phyloP scores from a whole-genome alignment of 257 asterid species.

The Przewalskia tangutica region DNA sequence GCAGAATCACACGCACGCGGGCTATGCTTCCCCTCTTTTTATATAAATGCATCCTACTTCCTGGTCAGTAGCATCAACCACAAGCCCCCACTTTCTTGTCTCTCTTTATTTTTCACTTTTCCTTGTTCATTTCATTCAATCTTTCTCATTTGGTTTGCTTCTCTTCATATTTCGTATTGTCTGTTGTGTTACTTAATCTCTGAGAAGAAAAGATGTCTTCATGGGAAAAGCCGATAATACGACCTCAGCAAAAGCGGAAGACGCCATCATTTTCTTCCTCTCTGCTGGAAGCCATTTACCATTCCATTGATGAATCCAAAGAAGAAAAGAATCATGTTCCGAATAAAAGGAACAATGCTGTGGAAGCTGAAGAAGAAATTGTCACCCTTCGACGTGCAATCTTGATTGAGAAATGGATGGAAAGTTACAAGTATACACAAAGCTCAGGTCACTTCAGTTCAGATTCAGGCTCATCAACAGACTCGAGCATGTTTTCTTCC shows the following conservation, averaged over 20 bases:
- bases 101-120: neutral
- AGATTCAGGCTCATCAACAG: constrained; percentile 50
- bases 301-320: constrained; percentile 54
- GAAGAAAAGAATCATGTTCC: neutral
- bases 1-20: constrained; percentile 36
- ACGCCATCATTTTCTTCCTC: constrained; percentile 73
- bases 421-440: constrained; percentile 15
- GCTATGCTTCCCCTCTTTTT: neutral
- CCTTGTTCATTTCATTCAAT: neutral
- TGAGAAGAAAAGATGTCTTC: constrained; percentile 5
- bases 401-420: constrained; percentile 78
- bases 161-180: neutral
- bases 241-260: constrained; percentile 35
- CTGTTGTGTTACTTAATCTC: neutral
- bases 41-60: neutral
- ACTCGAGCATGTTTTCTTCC: constrained; percentile 54
- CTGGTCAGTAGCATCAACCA: constrained; percentile 9
- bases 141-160: neutral
- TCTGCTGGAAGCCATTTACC: constrained; percentile 73
- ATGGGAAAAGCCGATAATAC: constrained; percentile 9
- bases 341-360: constrained; percentile 19
- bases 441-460: constrained; percentile 33
- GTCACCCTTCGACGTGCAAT: constrained; percentile 67
- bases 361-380: constrained; percentile 38
- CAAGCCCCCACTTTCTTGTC: neutral